Evolutionary conservation across 345 rosid genomes (phyloP).

Genomic region (Bruguiera sexangula): DNA sequence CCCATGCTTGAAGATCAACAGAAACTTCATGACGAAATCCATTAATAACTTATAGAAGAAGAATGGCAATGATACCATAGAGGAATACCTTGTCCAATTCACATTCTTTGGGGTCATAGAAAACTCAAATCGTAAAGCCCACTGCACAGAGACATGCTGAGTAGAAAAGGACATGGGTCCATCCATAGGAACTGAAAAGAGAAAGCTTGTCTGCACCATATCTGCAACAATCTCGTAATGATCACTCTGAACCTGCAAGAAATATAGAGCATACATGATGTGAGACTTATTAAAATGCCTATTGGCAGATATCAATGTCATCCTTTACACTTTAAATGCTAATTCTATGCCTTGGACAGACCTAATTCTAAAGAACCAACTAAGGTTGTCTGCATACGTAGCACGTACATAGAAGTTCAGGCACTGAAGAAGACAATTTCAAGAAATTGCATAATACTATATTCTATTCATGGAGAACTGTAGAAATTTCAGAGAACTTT

Average conservation of each 20-base stretch:
- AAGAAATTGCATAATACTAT: too few relatives aligned
- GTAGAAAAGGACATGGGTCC: slow-evolving; percentile 98
- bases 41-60: neutral
- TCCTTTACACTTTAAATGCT: neutral
- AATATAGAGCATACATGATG: slow-evolving; percentile 10
- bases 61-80: slow-evolving; percentile 1
- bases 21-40: neutral
- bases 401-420: too few relatives aligned
- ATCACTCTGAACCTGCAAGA: slow-evolving; percentile 80
- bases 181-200: slow-evolving; percentile 88
- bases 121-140: slow-evolving; percentile 94
- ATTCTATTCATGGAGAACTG: too few relatives aligned
- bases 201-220: slow-evolving; percentile 92
- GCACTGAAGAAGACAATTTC: too few relatives aligned
- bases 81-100: slow-evolving; percentile 69
- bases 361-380: too few relatives aligned
- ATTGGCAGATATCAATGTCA: neutral
- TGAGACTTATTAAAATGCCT: neutral
- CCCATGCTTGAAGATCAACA: neutral
- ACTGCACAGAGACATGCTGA: slow-evolving; percentile 68
- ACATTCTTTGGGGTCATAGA: slow-evolving; percentile 72
- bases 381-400: too few relatives aligned
- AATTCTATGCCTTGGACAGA: too few relatives aligned
- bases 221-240: slow-evolving; percentile 94
- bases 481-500: too few relatives aligned